A percentile compares a stretch with the other conserved stretches of the same genome.
Evolutionary conservation across 192 early-diverging fungal species (phyloP).

Genomic region (Coemansia sp.): DNA sequence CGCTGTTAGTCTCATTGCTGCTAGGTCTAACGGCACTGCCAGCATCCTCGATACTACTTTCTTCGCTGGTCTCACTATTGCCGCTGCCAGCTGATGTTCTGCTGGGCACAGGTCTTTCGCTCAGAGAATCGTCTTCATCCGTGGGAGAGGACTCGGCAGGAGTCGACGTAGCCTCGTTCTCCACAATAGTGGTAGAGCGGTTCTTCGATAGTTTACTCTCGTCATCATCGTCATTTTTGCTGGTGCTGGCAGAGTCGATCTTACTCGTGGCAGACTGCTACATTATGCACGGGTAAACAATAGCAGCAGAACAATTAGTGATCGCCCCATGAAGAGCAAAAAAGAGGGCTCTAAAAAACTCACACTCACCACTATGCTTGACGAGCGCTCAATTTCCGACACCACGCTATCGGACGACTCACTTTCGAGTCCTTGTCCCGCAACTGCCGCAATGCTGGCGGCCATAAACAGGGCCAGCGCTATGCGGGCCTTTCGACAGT

Average conservation of each 20-base stretch:
- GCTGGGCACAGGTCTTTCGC: not conserved
- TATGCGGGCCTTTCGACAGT: constrained; percentile 31
- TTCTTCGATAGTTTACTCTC: not conserved
- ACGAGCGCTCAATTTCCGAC: not conserved
- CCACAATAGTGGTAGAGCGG: not conserved
- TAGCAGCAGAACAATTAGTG: not conserved
- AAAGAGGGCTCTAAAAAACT: not conserved
- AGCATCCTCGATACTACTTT: not conserved
- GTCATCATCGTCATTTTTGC: not conserved
- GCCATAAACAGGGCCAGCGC: constrained; percentile 40
- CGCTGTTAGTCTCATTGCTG: not conserved
- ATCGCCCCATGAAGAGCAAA: not conserved
- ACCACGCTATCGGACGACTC: not conserved
- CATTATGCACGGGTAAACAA: not conserved
- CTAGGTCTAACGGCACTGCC: not conserved
- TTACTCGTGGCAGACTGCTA: not conserved
- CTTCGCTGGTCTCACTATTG: not conserved
- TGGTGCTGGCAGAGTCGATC: not conserved
- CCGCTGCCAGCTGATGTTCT: not conserved
- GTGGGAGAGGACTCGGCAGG: not conserved
- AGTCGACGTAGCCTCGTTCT: not conserved
- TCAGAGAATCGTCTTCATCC: not conserved
- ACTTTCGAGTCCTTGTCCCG: not conserved
- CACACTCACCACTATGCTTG: not conserved
- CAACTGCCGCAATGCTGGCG: constrained; percentile 17